These are phyloP conservation scores for Centrapalus pauciflorus DNA, from an alignment of 129 eudicot genomes.

Conservation along the genomic window DNA sequence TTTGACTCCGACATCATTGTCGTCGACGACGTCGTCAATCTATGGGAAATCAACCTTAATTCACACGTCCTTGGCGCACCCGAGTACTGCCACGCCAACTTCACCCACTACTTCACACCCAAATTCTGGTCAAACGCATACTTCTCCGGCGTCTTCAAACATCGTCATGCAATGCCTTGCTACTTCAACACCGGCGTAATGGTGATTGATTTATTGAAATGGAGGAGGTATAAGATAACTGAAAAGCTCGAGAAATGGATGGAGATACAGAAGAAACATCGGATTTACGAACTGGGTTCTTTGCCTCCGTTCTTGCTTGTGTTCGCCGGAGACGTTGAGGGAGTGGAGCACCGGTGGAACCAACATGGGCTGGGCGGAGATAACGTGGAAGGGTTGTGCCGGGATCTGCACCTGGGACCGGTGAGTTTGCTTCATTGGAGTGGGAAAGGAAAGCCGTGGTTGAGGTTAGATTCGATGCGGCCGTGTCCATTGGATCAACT, in stretches of 20 bases:
- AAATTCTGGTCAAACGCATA: conserved; percentile 56
- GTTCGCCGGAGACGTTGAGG: conserved; percentile 68
- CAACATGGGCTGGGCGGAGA: conserved; percentile 65
- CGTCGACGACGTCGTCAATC: conserved; percentile 63
- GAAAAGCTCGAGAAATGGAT: conserved; percentile 71
- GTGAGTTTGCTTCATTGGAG: conserved; percentile 94
- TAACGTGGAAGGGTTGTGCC: conserved; percentile 52
- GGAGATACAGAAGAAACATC: conserved; percentile 59
- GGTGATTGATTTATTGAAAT: conserved; percentile 65
- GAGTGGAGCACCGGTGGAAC: conserved; percentile 86
- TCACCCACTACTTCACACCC: conserved; percentile 66
- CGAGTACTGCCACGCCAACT: conserved; percentile 85
- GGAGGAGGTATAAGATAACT: conserved; percentile 51
- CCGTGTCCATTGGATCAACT: conserved; percentile 82
- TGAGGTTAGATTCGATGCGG: conserved; percentile 64
- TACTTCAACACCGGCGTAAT: conserved; percentile 92
- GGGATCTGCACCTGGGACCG: conserved; percentile 82
- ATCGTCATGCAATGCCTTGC: conserved; percentile 34
- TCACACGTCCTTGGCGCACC: conserved; percentile 76
- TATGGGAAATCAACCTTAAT: conserved; percentile 54
- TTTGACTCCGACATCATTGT: conserved; percentile 85
- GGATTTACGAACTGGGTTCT: conserved; percentile 61
- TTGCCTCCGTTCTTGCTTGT: conserved; percentile 62
- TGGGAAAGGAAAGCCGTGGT: conserved; percentile 96
- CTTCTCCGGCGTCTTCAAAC: conserved; percentile 31